Percentiles rank a stretch among this genome's conserved stretches.
Evolutionary conservation across 2,329 filamentous ascomycete species (phyloP).

Genomic region (Ceratocystis colombiana): DNA sequence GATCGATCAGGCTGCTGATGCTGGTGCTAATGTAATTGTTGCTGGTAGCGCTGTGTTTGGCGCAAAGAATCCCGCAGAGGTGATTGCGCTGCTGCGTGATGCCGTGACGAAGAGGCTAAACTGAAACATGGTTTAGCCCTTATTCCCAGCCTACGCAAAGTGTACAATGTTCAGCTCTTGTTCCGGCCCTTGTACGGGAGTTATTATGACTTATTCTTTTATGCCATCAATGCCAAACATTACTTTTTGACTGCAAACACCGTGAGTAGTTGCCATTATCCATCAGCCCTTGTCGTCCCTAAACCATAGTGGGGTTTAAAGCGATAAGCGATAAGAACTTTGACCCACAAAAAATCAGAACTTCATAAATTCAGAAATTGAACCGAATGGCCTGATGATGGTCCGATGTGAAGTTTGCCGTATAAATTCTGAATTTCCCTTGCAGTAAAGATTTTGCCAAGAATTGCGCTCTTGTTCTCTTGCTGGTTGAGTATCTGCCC

Average conservation of each 20-base stretch:
- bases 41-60: slow-evolving; percentile 94
- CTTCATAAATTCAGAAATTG: slow-evolving; percentile 15
- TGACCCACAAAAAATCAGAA: slow-evolving; percentile 22
- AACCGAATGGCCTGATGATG: slow-evolving; percentile 23
- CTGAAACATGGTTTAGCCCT: not conserved
- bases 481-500: slow-evolving; percentile 22
- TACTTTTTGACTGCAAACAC: not conserved
- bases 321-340: slow-evolving; percentile 23
- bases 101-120: slow-evolving; percentile 55
- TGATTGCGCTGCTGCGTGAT: slow-evolving; percentile 70
- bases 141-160: no score
- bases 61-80: slow-evolving; percentile 74
- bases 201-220: slow-evolving; percentile 24
- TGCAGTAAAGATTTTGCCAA: slow-evolving; percentile 1
- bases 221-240: slow-evolving; percentile 33
- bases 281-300: not conserved
- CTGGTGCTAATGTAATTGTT: slow-evolving; percentile 95
- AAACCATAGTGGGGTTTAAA: not conserved
- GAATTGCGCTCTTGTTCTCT: slow-evolving; percentile 11
- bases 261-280: not conserved
- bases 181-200: no score
- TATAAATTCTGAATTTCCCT: slow-evolving; percentile 16
- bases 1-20: slow-evolving; percentile 87
- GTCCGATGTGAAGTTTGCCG: slow-evolving; percentile 7
- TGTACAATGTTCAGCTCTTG: no score